phyloP scores from a whole-genome alignment of 129 eudicot species.

The sunflower (Helianthus annuus) region HanXRQr2.0-SUNRISE NC_035437.2:49184470-49184969 shows the following conservation, averaged over 20 bases:
- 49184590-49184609: conserved; percentile 74
- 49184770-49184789: conserved; percentile 33
- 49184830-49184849: conserved; percentile 23
- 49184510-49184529: conserved; percentile 76
- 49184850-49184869: conserved; percentile 51
- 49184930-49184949: conserved; percentile 9
- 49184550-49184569: conserved; percentile 95
- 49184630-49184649: conserved; percentile 22
- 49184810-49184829: conserved; percentile 31
- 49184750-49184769: conserved; percentile 51
- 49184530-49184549: conserved; percentile 86
- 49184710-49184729: conserved; percentile 67
- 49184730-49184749: conserved; percentile 44
- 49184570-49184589: conserved; percentile 92
- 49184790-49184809: conserved; percentile 27
- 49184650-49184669: conserved; percentile 22
- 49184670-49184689: conserved; percentile 66
- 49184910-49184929: neutral
- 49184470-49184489: conserved; percentile 78
- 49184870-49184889: conserved; percentile 65
- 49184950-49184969: conserved; percentile 79
- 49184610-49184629: conserved; percentile 27
- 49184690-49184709: conserved; percentile 80
- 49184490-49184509: conserved; percentile 76
- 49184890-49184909: conserved; percentile 4